These are phyloP conservation scores for Plasmodium gaboni DNA, from an alignment of 169 alveolate species.

Conservation along the genomic window DNA sequence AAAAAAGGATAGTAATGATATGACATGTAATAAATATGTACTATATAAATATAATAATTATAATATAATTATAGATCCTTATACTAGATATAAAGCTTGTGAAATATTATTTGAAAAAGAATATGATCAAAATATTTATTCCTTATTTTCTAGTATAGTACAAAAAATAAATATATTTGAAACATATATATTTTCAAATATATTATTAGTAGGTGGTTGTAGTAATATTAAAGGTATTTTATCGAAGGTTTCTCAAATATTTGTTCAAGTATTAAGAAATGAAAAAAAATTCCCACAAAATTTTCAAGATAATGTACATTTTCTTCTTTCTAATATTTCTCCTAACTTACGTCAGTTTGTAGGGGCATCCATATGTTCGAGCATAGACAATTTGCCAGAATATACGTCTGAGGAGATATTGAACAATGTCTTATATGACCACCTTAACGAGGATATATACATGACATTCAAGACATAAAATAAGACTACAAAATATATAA, in stretches of 20 bases:
- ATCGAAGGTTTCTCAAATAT: slow-evolving; percentile 37
- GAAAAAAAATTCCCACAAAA: slow-evolving; percentile 20
- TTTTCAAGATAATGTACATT: slow-evolving; percentile 50
- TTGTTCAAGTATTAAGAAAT: slow-evolving; percentile 29
- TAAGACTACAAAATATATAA: background rate
- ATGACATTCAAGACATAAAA: slow-evolving; percentile 41
- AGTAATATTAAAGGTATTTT: slow-evolving; percentile 71
- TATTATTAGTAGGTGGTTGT: slow-evolving; percentile 67
- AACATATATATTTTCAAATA: slow-evolving; percentile 41
- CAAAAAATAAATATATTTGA: slow-evolving; percentile 36
- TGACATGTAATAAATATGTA: slow-evolving; percentile 24
- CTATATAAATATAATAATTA: slow-evolving; percentile 40
- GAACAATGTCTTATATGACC: slow-evolving; percentile 46
- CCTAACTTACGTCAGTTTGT: slow-evolving; percentile 67
- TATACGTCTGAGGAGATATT: slow-evolving; percentile 36
- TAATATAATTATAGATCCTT: slow-evolving; percentile 40
- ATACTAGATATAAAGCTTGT: slow-evolving; percentile 76
- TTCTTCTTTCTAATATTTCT: slow-evolving; percentile 57
- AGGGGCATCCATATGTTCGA: slow-evolving; percentile 73
- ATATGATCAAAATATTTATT: slow-evolving; percentile 59
- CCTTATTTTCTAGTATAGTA: slow-evolving; percentile 39
- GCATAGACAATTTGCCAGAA: slow-evolving; percentile 54
- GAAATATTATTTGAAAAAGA: slow-evolving; percentile 60
- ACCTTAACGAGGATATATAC: slow-evolving; percentile 59
- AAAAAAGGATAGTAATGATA: slow-evolving; percentile 35